Evolutionary conservation across 176 grass and related monocot genomes (phyloP).

Genomic region (Rhynchospora tenuis): DNA sequence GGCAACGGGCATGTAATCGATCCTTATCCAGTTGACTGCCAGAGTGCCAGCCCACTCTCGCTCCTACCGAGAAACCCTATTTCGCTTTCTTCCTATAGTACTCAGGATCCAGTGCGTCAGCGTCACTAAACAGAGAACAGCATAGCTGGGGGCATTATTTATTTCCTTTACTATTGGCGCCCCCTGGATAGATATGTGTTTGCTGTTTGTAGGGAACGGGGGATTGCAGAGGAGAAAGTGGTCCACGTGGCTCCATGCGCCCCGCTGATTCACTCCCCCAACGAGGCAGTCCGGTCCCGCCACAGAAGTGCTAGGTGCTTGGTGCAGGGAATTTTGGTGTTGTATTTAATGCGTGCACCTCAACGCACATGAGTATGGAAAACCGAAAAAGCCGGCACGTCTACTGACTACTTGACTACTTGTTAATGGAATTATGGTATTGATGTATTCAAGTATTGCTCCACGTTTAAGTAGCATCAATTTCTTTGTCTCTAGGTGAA

Average conservation of each 20-base stretch:
- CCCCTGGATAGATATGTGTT: background rate
- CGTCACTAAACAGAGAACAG: background rate
- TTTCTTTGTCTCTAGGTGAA: too few relatives aligned
- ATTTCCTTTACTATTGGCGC: background rate
- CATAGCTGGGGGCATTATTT: background rate
- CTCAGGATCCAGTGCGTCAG: background rate
- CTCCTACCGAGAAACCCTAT: constrained; percentile 20
- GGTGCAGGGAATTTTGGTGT: background rate
- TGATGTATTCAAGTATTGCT: too few relatives aligned
- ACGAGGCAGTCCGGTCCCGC: constrained; percentile 7
- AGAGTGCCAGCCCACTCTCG: constrained; percentile 14
- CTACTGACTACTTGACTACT: too few relatives aligned
- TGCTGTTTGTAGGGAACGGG: background rate
- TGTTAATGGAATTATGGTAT: too few relatives aligned
- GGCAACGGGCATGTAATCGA: too few relatives aligned
- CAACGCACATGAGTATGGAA: too few relatives aligned
- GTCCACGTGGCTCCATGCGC: constrained; percentile 23
- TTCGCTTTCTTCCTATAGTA: background rate
- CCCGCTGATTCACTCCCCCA: background rate
- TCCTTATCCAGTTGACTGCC: constrained; percentile 38
- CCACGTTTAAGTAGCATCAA: too few relatives aligned
- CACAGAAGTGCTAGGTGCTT: background rate
- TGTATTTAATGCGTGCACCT: background rate
- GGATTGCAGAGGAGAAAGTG: background rate
- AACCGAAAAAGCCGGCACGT: too few relatives aligned